phyloP scores from a whole-genome alignment of 495 filamentous ascomycete species.

The Aspergillus nidulans region DNA sequence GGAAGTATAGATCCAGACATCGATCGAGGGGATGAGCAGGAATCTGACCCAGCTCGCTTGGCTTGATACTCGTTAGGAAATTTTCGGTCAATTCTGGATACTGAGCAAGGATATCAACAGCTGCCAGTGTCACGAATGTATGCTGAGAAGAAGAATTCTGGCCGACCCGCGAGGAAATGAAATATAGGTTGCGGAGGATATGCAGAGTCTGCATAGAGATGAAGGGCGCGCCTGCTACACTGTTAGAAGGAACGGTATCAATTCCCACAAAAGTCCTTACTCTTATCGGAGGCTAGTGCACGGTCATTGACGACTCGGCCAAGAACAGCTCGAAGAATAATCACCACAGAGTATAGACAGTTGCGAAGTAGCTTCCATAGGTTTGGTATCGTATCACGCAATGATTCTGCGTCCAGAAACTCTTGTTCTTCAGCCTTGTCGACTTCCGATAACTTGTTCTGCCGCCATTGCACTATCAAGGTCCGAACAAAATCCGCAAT shows the following conservation, averaged over 20 bases:
- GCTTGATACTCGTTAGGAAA: constrained; percentile 64
- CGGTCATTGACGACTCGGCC: constrained; percentile 59
- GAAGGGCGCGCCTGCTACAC: constrained; percentile 52
- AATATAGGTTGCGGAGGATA: constrained; percentile 78
- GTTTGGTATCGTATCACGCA: constrained; percentile 63
- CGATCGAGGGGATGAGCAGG: constrained; percentile 72
- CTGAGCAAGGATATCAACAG: constrained; percentile 80
- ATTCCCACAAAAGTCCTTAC: constrained; percentile 33
- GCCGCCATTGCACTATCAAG: constrained; percentile 76
- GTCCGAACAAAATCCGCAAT: constrained; percentile 65
- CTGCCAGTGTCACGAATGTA: constrained; percentile 77
- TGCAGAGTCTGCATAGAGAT: constrained; percentile 74
- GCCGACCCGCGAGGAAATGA: constrained; percentile 76
- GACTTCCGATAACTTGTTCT: constrained; percentile 77
- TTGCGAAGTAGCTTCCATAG: constrained; percentile 83
- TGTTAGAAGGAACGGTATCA: not conserved
- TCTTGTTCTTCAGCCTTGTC: constrained; percentile 70
- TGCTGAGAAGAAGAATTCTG: constrained; percentile 72
- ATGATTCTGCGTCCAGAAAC: constrained; percentile 65
- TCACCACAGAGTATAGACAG: constrained; percentile 72
- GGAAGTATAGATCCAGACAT: constrained; percentile 82
- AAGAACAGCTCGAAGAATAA: constrained; percentile 68
- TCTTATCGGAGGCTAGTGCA: constrained; percentile 47
- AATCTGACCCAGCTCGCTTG: constrained; percentile 55
- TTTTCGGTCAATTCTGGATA: constrained; percentile 65